phyloP scores from a whole-genome alignment of 78 protist genomes.

The Dictyostelium intermedium region DNA sequence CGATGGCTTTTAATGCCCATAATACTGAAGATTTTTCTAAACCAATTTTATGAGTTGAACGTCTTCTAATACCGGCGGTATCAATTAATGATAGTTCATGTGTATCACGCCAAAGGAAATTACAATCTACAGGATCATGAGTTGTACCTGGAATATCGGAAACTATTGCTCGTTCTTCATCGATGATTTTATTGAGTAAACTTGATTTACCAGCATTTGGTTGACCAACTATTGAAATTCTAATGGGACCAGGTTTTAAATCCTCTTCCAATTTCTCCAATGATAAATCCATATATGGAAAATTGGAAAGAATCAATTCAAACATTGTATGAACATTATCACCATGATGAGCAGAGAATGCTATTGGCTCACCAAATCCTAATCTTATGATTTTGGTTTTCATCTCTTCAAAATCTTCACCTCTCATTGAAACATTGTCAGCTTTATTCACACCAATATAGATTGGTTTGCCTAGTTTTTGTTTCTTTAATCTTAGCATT shows the following conservation, averaged over 20 bases:
- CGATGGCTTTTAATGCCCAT: slow-evolving; percentile 83
- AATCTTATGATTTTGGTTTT: slow-evolving; percentile 8
- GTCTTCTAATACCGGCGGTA: slow-evolving; percentile 86
- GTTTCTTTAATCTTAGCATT: slow-evolving; percentile 26
- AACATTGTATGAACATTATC: slow-evolving; percentile 45
- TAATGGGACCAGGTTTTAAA: slow-evolving; percentile 2
- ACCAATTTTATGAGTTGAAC: slow-evolving; percentile 63
- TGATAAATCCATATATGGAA: slow-evolving; percentile 6
- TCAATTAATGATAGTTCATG: slow-evolving; percentile 67
- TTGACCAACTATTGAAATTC: slow-evolving; percentile 82
- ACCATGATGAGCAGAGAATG: slow-evolving; percentile 74
- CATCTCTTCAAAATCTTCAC: slow-evolving; percentile 5
- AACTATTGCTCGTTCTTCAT: slow-evolving; percentile 74
- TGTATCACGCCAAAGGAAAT: slow-evolving; percentile 30
- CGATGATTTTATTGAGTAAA: slow-evolving; percentile 66
- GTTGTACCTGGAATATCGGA: slow-evolving; percentile 82
- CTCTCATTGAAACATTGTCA: slow-evolving; percentile 17
- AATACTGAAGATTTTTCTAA: slow-evolving; percentile 59
- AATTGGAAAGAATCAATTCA: neutral
- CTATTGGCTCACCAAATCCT: slow-evolving; percentile 58
- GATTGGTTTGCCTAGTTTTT: slow-evolving; percentile 30
- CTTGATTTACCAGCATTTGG: slow-evolving; percentile 88
- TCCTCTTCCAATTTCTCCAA: neutral
- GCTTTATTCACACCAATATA: slow-evolving; percentile 72
- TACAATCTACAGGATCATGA: slow-evolving; percentile 84